Evolutionary conservation across 2,329 filamentous ascomycete genomes (phyloP).

Genomic region (Fusarium buharicum): DNA sequence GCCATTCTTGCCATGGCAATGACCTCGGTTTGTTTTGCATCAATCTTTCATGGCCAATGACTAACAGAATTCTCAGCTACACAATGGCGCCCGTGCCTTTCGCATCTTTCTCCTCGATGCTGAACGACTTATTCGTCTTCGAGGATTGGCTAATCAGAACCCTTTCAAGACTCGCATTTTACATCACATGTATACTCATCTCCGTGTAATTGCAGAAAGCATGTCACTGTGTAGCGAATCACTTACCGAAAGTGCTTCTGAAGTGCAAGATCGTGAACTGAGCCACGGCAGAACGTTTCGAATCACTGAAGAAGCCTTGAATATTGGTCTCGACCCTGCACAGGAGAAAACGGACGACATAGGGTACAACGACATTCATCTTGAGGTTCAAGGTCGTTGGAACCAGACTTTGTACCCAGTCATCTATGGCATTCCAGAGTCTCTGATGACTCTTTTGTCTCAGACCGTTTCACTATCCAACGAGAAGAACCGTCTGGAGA

Average conservation of each 20-base stretch:
- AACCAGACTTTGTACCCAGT: conserved; percentile 56
- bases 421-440: conserved; percentile 58
- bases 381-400: conserved; percentile 54
- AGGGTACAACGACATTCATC: conserved; percentile 57
- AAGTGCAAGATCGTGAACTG: background rate
- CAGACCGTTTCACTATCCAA: conserved; percentile 56
- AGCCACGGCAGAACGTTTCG: conserved; percentile 43
- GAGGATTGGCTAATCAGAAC: conserved; percentile 52
- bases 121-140: conserved; percentile 54
- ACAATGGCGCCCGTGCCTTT: conserved; percentile 33
- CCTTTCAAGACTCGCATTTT: conserved; percentile 56
- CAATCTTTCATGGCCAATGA: rapidly evolving
- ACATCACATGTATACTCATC: conserved; percentile 59
- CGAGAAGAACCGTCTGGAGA: conserved; percentile 51
- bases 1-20: conserved; percentile 50
- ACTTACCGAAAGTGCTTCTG: background rate
- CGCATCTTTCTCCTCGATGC: conserved; percentile 52
- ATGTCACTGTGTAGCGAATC: conserved; percentile 36
- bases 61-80: conserved; percentile 21
- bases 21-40: conserved; percentile 26
- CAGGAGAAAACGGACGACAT: conserved; percentile 50
- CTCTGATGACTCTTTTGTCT: conserved; percentile 54
- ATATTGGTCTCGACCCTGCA: conserved; percentile 44
- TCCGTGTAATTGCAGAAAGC: conserved; percentile 59
- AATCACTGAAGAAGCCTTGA: conserved; percentile 43